These are phyloP conservation scores for Malus sylvestris DNA, from an alignment of 306 rosid genomes.

Conservation along the genomic window DNA sequence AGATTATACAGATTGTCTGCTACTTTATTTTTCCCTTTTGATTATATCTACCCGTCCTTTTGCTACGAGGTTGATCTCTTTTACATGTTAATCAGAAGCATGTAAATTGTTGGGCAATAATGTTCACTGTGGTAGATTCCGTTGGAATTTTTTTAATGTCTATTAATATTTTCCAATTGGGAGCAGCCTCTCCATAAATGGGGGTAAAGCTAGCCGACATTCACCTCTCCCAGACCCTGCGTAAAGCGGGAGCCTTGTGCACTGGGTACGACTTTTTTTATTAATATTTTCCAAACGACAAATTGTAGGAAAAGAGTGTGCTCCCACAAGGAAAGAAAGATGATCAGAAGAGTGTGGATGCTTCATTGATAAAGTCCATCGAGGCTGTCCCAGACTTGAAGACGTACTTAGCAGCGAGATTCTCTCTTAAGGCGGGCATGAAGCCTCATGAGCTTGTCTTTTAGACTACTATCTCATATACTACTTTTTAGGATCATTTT, in stretches of 20 bases:
- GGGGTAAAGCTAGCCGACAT: too few species aligned
- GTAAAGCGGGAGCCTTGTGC: too few species aligned
- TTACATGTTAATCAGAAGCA: not conserved
- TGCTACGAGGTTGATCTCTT: not conserved
- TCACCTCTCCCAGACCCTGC: too few species aligned
- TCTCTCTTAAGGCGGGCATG: conserved; percentile 64
- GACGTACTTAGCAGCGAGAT: conserved; percentile 67
- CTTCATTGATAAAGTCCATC: conserved; percentile 46
- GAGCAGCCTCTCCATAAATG: too few species aligned
- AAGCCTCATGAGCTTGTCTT: conserved; percentile 71
- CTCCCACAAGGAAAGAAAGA: conserved; percentile 73
- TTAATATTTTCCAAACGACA: not conserved
- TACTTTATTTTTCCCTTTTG: not conserved
- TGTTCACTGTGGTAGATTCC: not conserved
- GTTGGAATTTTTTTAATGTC: not conserved
- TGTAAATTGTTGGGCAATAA: not conserved
- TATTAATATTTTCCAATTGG: not conserved
- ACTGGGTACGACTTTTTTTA: not conserved
- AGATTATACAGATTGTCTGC: not conserved
- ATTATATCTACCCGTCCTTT: not conserved
- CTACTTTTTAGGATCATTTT: conserved; percentile 1
- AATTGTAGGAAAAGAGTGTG: conserved; percentile 50
- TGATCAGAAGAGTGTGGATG: conserved; percentile 65
- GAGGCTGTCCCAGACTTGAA: conserved; percentile 63
- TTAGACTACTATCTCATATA: conserved; percentile 10